Evolutionary conservation across 306 rosid genomes (phyloP).

Genomic region (Lathyrus sativus): DNA sequence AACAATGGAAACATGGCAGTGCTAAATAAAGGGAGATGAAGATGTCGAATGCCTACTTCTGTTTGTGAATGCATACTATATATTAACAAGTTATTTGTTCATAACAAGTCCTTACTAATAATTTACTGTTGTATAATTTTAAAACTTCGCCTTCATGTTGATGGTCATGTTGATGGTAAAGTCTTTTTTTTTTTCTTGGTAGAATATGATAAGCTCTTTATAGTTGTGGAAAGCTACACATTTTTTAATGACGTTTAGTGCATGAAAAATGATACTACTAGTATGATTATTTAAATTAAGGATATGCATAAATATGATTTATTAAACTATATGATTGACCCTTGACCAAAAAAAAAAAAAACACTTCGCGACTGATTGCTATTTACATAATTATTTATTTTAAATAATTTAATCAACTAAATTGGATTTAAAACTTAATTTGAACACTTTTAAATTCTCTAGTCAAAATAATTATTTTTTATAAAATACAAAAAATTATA

Average conservation of each 20-base stretch:
- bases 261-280: background rate
- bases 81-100: background rate
- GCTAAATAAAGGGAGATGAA: background rate
- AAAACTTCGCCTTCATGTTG: background rate
- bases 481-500: too few species aligned
- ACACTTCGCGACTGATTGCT: too few species aligned
- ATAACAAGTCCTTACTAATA: background rate
- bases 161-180: background rate
- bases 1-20: slow-evolving; percentile 11
- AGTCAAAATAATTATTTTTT: too few species aligned
- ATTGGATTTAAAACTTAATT: too few species aligned
- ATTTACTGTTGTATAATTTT: background rate
- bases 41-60: background rate
- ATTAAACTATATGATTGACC: too few species aligned
- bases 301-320: too few species aligned
- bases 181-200: background rate
- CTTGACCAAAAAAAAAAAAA: too few species aligned
- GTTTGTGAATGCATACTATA: background rate
- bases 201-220: background rate
- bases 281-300: too few species aligned
- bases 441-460: too few species aligned
- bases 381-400: too few species aligned
- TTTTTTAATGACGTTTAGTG: background rate
- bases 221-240: background rate
- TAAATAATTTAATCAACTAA: too few species aligned